Conservation (phyloP, 208 protist species). For the Trypanosoma rangeli region DNA sequence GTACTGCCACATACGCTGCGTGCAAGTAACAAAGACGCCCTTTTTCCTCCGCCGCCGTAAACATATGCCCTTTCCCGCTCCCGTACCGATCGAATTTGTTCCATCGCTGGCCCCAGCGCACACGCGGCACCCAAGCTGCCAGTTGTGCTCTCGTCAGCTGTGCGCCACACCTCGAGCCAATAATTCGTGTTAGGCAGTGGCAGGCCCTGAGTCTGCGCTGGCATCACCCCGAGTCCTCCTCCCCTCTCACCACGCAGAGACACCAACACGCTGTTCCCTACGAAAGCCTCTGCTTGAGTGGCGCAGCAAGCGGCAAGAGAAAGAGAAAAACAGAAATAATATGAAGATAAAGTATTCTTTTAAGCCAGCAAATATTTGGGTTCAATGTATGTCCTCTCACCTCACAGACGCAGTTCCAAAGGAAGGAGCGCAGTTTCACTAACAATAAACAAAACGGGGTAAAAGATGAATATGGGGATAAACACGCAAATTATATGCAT, state of each 20-base stretch:
- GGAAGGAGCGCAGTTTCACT: background rate
- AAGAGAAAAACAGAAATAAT: background rate
- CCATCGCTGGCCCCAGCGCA: conserved; percentile 41
- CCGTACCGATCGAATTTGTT: conserved; percentile 31
- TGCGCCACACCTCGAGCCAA: conserved; percentile 58
- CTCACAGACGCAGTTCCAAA: background rate
- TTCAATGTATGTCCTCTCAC: no score
- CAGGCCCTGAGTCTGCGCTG: background rate
- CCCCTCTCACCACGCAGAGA: background rate
- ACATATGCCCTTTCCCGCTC: conserved; percentile 32
- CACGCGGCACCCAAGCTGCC: conserved; percentile 44
- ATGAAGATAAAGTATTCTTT: no score
- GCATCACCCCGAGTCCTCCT: background rate
- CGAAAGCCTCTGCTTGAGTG: no score
- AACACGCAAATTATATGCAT: background rate
- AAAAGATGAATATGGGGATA: no score
- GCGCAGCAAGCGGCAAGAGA: background rate
- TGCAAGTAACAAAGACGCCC: background rate
- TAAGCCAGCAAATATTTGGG: no score
- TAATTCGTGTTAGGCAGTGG: conserved; percentile 13
- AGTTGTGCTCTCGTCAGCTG: conserved; percentile 32
- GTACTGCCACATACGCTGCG: background rate
- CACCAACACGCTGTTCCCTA: background rate
- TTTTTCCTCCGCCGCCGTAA: conserved; percentile 23
- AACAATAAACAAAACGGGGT: background rate